Percentiles rank a stretch among this genome's conserved stretches.
Evolutionary conservation across 129 eudicot genomes (phyloP).

Genomic region (Glebionis coronaria): DNA sequence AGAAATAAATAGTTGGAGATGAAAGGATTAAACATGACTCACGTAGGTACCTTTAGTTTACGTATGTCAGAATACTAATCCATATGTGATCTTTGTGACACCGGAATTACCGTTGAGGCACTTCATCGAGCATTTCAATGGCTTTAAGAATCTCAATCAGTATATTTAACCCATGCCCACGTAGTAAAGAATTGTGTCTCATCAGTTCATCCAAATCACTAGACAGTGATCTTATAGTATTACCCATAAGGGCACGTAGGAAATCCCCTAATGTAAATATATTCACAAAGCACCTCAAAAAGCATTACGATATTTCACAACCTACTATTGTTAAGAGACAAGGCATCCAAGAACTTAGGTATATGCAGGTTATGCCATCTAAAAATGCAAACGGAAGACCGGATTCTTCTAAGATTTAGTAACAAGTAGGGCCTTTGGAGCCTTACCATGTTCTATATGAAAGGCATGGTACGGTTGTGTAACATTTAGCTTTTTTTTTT

Average conservation of each 20-base stretch:
- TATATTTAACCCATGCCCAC: slow-evolving; percentile 89
- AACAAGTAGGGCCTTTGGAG: slow-evolving; percentile 95
- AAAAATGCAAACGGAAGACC: slow-evolving; percentile 90
- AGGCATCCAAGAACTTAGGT: slow-evolving; percentile 97
- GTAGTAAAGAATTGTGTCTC: slow-evolving; percentile 91
- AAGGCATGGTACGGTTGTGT: no score
- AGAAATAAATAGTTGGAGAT: no score
- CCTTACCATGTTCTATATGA: no score
- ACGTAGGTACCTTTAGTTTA: no score
- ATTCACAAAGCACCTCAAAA: slow-evolving; percentile 91
- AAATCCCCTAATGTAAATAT: slow-evolving; percentile 76
- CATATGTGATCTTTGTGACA: no score
- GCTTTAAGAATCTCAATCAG: slow-evolving; percentile 76
- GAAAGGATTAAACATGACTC: no score
- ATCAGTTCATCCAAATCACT: slow-evolving; percentile 95
- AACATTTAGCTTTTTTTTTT: no score
- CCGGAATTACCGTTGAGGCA: no score
- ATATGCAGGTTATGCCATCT: slow-evolving; percentile 91
- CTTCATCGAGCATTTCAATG: slow-evolving; percentile 61
- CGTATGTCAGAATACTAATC: no score
- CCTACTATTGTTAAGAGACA: slow-evolving; percentile 81
- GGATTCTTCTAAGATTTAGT: slow-evolving; percentile 80
- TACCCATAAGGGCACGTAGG: slow-evolving; percentile 79
- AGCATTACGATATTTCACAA: slow-evolving; percentile 89
- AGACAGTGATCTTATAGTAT: slow-evolving; percentile 76